Evolutionary conservation across 1,284 basidiomycete genomes (phyloP), one percentile per base, ranked within the genome.

Genomic region (Sporisorium graminicola): DNA sequence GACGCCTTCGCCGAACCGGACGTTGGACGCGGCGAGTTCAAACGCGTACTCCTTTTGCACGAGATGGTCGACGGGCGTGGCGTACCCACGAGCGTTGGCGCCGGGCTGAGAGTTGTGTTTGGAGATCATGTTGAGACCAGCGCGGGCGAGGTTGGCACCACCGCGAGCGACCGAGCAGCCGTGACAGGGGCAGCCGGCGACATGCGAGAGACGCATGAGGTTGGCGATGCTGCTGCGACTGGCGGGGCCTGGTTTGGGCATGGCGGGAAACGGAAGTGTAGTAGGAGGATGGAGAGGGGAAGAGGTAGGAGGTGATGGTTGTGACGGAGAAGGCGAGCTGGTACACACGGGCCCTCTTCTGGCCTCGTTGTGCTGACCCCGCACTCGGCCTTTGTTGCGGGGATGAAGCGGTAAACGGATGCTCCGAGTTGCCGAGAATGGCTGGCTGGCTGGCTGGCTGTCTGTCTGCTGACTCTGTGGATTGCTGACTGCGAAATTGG

Each of bases 11-110:
- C 86, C 86, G 46, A 80, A 86, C 5, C 86, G 71, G 66, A 97
- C 87, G 85, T 95, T 95, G 55, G 93, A 92, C 1, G 95, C 95
- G 13, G 95, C 93, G 66, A 98, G 91, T 93, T 98, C 95, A 82
- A 98, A 98, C 0, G 95, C 95, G 86, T 98, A 98, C 87, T 98
- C 95, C 84, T 92, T 94, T 86, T 94, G 64, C 5, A 82, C 54
- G 10, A 91, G 88, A 5, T 86, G 81, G 59, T 93, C 90, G 14
- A 94, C 91, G 27, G 95, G 95, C 0, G 93, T 93, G n/a, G 94
- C 95, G 61, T 85, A 87, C 8, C 77, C 74, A 13, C 84, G 71
- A 2, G 71, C 51, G 18, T 58, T 78, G 42, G 73, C 70, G 5
- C 76, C 76, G 7, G 67, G 58, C 42, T 73, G 65, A 18, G 65